These are phyloP conservation scores for Phytophthora cactorum DNA, from an alignment of 352 stramenopile genomes.

Conservation along the genomic window DNA sequence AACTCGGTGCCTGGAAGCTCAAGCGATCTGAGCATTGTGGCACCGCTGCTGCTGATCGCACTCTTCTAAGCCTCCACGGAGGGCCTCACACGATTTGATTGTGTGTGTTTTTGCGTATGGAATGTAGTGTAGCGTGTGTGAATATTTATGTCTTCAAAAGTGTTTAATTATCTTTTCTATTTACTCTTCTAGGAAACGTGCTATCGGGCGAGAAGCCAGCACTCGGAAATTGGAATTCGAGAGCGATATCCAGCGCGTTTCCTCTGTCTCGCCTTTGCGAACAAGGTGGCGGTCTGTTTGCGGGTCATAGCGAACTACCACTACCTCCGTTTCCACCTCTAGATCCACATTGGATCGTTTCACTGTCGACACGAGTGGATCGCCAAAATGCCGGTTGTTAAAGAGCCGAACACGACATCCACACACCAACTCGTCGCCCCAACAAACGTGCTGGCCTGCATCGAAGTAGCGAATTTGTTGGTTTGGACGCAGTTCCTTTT, in stretches of 20 bases:
- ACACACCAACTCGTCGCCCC: conserved; percentile 63
- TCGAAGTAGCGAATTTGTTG: conserved; percentile 60
- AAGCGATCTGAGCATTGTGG: not conserved
- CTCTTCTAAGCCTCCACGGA: not conserved
- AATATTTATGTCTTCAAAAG: too few relatives aligned
- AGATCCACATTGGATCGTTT: conserved; percentile 45
- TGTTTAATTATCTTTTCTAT: not conserved
- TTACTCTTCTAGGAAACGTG: conserved; percentile 32
- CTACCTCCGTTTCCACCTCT: conserved; percentile 57
- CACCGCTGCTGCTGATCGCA: not conserved
- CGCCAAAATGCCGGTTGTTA: conserved; percentile 46
- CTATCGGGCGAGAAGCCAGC: conserved; percentile 37
- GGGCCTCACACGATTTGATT: too few relatives aligned
- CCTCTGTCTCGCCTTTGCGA: conserved; percentile 48
- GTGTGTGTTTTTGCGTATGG: too few relatives aligned
- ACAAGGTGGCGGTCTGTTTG: conserved; percentile 51
- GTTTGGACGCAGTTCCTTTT: conserved; percentile 29
- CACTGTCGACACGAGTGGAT: conserved; percentile 43
- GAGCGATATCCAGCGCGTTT: conserved; percentile 58
- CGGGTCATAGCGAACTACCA: conserved; percentile 52
- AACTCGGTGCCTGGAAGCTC: not conserved
- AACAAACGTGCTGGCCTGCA: conserved; percentile 68
- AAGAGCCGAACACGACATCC: conserved; percentile 59
- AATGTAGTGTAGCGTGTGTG: too few relatives aligned
- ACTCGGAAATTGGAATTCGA: conserved; percentile 57